phyloP scores from a whole-genome alignment of 176 grass and related monocot species.

The Metroxylon sagu region DNA sequence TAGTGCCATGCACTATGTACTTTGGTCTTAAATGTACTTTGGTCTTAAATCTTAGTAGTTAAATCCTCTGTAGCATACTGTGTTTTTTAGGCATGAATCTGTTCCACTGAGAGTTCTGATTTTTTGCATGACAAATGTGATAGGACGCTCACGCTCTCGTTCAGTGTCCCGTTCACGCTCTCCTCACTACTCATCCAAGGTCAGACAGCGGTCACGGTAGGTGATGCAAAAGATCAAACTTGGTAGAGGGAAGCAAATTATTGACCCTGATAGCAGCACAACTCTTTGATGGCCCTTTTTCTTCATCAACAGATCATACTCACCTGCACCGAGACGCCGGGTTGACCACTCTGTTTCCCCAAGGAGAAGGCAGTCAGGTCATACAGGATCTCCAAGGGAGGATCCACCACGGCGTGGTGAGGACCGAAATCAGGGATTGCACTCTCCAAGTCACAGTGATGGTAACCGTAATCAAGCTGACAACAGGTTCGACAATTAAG shows the following conservation, averaged over 20 bases:
- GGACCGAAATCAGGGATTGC: constrained; percentile 34
- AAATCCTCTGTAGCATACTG: too few species aligned
- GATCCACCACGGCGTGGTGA: constrained; percentile 36
- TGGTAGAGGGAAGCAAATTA: too few species aligned
- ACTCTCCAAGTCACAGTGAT: constrained; percentile 43
- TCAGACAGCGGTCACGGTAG: constrained; percentile 65
- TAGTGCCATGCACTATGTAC: too few species aligned
- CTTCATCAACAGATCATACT: constrained; percentile 47
- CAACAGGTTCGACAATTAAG: constrained; percentile 49
- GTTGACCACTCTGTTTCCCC: constrained; percentile 61
- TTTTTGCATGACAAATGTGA: neutral
- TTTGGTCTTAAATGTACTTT: too few species aligned
- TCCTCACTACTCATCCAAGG: constrained; percentile 39
- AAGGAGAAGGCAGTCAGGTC: constrained; percentile 30
- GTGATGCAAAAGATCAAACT: too few species aligned
- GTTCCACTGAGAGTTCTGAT: neutral
- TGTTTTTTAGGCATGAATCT: neutral
- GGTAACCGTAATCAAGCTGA: constrained; percentile 29
- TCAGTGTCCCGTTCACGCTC: constrained; percentile 58
- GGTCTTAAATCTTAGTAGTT: too few species aligned
- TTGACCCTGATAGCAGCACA: too few species aligned
- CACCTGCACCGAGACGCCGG: constrained; percentile 55
- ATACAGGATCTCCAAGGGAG: constrained; percentile 29
- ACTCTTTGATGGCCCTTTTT: too few species aligned
- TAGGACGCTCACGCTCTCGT: constrained; percentile 71